Percentiles rank a stretch among this genome's conserved stretches.
Evolutionary conservation across 805 yeast species (phyloP).

Genomic region (Starmera quercuum): DNA sequence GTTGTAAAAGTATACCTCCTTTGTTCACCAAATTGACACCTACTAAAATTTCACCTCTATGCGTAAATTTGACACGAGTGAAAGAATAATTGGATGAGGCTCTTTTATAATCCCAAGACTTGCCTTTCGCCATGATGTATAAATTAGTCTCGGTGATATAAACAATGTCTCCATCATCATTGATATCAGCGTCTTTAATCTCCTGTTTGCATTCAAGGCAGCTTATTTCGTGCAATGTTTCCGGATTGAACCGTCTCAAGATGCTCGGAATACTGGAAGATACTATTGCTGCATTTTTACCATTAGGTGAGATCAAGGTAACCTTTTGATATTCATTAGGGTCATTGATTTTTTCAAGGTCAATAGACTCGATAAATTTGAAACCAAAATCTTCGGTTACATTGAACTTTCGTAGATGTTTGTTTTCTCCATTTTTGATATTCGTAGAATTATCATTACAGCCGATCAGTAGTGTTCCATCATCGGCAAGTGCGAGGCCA

Average conservation of each 20-base stretch:
- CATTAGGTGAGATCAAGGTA: constrained; percentile 49
- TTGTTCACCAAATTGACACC: constrained; percentile 35
- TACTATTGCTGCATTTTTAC: constrained; percentile 58
- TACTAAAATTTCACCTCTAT: constrained; percentile 26
- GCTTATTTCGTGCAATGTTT: constrained; percentile 43
- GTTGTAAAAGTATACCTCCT: constrained; percentile 29
- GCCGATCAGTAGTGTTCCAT: constrained; percentile 54
- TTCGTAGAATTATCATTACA: constrained; percentile 62
- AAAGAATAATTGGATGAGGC: constrained; percentile 20
- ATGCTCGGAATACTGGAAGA: constrained; percentile 60
- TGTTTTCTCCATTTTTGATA: constrained; percentile 54
- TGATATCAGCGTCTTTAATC: constrained; percentile 59
- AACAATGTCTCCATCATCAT: constrained; percentile 60
- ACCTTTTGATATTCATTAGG: constrained; percentile 52
- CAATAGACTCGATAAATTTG: constrained; percentile 50
- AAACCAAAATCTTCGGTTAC: constrained; percentile 53
- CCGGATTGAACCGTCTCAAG: constrained; percentile 52
- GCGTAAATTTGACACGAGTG: constrained; percentile 35
- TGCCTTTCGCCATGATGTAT: constrained; percentile 5
- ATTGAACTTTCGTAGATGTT: constrained; percentile 61
- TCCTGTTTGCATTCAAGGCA: constrained; percentile 44
- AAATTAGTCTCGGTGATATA: constrained; percentile 52
- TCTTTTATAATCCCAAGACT: constrained; percentile 7
- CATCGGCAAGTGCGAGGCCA: constrained; percentile 51
- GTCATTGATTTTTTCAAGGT: constrained; percentile 39